Conservation (phyloP, 2,329 filamentous ascomycete species). For the Colletotrichum sp. region DNA sequence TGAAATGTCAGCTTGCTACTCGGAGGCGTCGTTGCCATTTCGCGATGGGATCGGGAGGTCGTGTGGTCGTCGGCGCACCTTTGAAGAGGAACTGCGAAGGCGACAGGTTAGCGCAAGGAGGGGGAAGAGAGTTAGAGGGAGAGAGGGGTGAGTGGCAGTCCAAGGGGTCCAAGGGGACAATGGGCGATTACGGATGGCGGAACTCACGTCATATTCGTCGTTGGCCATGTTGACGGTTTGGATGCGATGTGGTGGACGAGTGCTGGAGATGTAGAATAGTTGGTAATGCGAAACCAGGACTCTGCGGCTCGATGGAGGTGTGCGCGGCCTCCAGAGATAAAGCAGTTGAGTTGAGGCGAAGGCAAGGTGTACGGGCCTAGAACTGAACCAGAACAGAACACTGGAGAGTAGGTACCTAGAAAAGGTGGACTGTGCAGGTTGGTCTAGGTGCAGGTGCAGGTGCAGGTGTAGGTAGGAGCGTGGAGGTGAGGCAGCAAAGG, state of each 20-base stretch:
- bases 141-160: slow-evolving; percentile 10
- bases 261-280: slow-evolving; percentile 28
- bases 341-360: slow-evolving; percentile 20
- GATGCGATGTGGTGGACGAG: slow-evolving; percentile 24
- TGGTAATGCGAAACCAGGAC: slow-evolving; percentile 23
- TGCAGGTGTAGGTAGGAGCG: not conserved
- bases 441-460: not conserved
- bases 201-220: slow-evolving; percentile 98
- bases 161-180: not conserved
- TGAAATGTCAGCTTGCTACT: slow-evolving; percentile 31
- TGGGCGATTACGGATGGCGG: not conserved
- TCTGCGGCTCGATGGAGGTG: slow-evolving; percentile 14
- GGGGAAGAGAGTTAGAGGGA: slow-evolving; percentile 28
- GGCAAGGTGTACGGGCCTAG: slow-evolving; percentile 20
- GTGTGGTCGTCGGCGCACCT: slow-evolving; percentile 61
- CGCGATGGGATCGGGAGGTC: slow-evolving; percentile 22
- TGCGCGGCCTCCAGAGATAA: slow-evolving; percentile 23
- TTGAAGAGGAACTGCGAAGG: slow-evolving; percentile 91
- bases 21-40: not conserved
- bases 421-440: not conserved
- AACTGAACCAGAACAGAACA: slow-evolving; percentile 20
- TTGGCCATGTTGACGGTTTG: slow-evolving; percentile 80
- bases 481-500: not conserved
- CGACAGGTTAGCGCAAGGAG: slow-evolving; percentile 23
- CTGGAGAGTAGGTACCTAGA: not conserved